Evolutionary conservation across 495 filamentous ascomycete genomes (phyloP), one percentile per base, ranked within the genome.

Genomic region (Cryomyces minteri): DNA sequence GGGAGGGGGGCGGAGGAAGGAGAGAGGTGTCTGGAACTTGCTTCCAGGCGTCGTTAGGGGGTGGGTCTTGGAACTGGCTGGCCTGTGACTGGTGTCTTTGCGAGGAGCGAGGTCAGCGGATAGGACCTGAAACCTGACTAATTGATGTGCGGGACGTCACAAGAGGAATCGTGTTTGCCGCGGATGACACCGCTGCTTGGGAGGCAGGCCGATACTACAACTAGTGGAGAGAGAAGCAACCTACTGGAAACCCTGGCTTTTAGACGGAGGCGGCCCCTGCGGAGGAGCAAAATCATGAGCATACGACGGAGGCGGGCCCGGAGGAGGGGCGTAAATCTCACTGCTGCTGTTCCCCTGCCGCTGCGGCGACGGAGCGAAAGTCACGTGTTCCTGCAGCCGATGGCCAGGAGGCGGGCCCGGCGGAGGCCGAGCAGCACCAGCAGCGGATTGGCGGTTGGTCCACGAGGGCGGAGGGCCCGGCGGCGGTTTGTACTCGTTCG

Each of bases 1-100:
- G 62, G 39, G 69, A 63, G 2, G 88, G 87, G 0, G 88, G 85
- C 2, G 88, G 88, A 0, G 86, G 86, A 42, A 94, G 78, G 33
- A 77, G 69, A 1, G 84, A 64, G 29, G 73, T 90, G 58, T 94
- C 86, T 4, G 82, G 83, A 8, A 92, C 75, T 5, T 75, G 69
- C 29, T 74, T 68, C 86, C 85, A 92, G 66, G 87, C 82, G 56
- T 92, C 82, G 53, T 80, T 74, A 29, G 71, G 66, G 30, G 77
- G 58, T 9, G 62, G 59, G 9, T 53, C 52, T 31, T 51, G 52
- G 31, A 25, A 25, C 2, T 25, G 18, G 18, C 18, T 25, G 18
- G 47, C 49, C 28, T 47, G 50, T 12, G 48, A 14, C n/a, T 25
- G 18, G 18, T 25, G 1, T 25, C 18, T 25, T 25, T 25, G 18